Base-by-base conservation (phyloP, 2,329 filamentous ascomycete species). In the Sordariomycetes sp. region DNA sequence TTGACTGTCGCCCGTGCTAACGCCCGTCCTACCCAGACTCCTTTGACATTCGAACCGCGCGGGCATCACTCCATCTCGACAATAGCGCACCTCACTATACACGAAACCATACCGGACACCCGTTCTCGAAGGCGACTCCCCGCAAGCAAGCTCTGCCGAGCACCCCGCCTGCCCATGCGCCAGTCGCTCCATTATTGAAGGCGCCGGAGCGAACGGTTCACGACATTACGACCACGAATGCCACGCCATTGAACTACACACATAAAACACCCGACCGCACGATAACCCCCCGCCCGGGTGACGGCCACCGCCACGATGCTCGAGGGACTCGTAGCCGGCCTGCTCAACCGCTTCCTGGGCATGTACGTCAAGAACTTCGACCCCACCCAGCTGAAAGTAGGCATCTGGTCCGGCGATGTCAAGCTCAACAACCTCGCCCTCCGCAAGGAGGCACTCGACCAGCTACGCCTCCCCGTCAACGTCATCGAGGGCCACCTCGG, bases 331-430 rank as follows among this genome's bases (percentile, higher is more conserved):
- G 94, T 97, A 63, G 91, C 94, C 67, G 95, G 93, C 75, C 81
- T 99, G 79, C 87, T 99, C 67, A 99, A 99, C 79, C 89, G 95
- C 78, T 97, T 99, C 76, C 77, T 99, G 83, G 95, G 94, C 81
- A 96, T 97, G 88, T 99, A 99, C 74, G 93, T 99, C 74, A 92
- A 96, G 81, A 97, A 99, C 75, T 99, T 99, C 71, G 94, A 99
- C 73, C 90, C 94, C 58, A 88, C 90, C 68, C 94, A 99, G 77
- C 82, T 99, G 64, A 99, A 99, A 71, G 92, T 99, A 62, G 94
- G 95, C 62, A 99, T 99, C 68, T 99, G 93, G 94, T 96, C 90
- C 24, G 94, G 95, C 66, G 94, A 99, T 76, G 94, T 99, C 67
- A 96, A 96, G 75, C 81, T 99, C 53, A 86, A 87, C 61, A 87